These are phyloP conservation scores for Aspergillus sp. DNA, from an alignment of 2,329 filamentous ascomycete genomes.

Conservation along the genomic window DNA sequence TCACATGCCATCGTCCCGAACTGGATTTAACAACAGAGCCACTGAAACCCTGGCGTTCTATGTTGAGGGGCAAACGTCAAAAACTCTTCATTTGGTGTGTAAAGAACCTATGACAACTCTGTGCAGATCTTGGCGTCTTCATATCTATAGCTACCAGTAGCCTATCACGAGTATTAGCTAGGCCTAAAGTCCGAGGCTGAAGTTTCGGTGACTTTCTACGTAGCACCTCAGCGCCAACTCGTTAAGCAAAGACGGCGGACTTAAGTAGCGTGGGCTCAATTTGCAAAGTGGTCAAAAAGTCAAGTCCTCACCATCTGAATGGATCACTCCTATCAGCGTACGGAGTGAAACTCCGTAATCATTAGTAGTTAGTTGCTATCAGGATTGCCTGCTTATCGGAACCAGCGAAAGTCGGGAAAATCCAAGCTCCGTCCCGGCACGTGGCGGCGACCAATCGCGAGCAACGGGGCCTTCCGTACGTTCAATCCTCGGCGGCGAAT, in stretches of 20 bases:
- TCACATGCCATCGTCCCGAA: too few relatives aligned
- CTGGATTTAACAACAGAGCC: too few relatives aligned
- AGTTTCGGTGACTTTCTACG: neutral
- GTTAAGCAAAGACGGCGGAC: neutral
- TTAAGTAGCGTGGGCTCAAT: too few relatives aligned
- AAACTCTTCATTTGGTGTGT: too few relatives aligned
- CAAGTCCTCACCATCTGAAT: neutral
- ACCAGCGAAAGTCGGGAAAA: slow-evolving; percentile 16
- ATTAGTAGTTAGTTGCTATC: neutral
- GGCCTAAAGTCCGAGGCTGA: neutral
- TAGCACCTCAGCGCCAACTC: neutral
- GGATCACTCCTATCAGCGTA: neutral
- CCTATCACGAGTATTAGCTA: neutral
- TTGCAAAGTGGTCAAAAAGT: neutral
- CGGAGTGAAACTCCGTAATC: neutral
- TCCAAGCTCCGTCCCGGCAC: slow-evolving; percentile 22
- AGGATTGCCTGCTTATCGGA: neutral
- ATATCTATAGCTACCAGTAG: too few relatives aligned
- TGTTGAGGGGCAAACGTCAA: too few relatives aligned
- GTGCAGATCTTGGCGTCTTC: too few relatives aligned
- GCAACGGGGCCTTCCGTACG: slow-evolving; percentile 12
- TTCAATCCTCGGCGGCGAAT: slow-evolving; percentile 24
- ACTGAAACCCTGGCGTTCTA: too few relatives aligned
- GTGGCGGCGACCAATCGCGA: slow-evolving; percentile 24
- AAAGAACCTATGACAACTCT: too few relatives aligned